Conservation (phyloP, 2,329 filamentous ascomycete species). For the Ophiostoma fasciatum region DNA sequence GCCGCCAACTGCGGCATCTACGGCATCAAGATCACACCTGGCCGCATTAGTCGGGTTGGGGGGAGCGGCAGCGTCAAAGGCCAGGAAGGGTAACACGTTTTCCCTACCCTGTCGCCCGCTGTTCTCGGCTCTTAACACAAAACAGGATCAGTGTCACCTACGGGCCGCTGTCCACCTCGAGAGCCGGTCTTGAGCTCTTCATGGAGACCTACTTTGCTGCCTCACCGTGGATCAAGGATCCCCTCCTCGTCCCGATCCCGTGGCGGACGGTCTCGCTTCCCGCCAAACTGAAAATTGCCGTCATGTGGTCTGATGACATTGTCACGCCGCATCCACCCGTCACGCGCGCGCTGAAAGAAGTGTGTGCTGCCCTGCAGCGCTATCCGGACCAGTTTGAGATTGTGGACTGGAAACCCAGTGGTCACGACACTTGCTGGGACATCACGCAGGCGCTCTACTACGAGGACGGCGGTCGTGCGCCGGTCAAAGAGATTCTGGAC, state of each 20-base stretch:
- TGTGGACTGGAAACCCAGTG: conserved; percentile 9
- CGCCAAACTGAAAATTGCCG: not conserved
- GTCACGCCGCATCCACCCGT: conserved; percentile 42
- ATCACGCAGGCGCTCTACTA: conserved; percentile 27
- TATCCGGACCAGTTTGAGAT: conserved; percentile 6
- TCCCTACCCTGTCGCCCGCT: not conserved
- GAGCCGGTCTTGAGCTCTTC: not conserved
- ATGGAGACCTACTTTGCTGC: conserved; percentile 17
- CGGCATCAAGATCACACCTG: conserved; percentile 11
- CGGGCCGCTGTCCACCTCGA: not conserved
- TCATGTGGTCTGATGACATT: conserved; percentile 16
- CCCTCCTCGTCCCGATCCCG: conserved; percentile 47
- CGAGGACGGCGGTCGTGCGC: conserved; percentile 31
- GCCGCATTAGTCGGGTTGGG: not conserved
- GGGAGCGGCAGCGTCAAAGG: not conserved
- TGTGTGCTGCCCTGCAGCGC: conserved; percentile 15
- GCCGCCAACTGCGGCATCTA: conserved; percentile 18
- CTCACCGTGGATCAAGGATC: conserved; percentile 51
- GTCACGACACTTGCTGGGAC: conserved; percentile 11
- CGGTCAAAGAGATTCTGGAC: conserved; percentile 28
- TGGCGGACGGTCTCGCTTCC: conserved; percentile 29
- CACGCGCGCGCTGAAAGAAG: conserved; percentile 34
- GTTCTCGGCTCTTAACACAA: not conserved
- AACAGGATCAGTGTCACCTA: not conserved
- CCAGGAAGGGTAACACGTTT: not conserved